Percentiles rank a stretch among this genome's conserved stretches.
Conservation (phyloP, 2,329 filamentous ascomycete genomes). For the Aspergillus costaricaensis region DNA sequence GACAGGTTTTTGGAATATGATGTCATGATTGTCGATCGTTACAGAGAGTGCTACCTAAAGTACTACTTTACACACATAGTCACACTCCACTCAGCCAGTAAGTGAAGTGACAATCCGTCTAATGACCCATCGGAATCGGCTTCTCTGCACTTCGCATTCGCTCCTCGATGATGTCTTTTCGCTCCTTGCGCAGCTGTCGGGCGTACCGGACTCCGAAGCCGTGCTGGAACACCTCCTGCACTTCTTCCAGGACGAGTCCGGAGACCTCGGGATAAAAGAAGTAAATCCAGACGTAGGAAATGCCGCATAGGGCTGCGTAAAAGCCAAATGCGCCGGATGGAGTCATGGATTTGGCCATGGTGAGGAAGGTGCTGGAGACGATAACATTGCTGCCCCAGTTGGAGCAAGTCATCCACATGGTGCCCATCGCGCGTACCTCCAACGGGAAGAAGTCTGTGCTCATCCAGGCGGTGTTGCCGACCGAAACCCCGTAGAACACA, state of each 20-base stretch:
- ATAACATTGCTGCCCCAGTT: conserved; percentile 54
- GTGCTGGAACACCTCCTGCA: conserved; percentile 54
- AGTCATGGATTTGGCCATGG: conserved; percentile 53
- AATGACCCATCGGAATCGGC: conserved; percentile 8
- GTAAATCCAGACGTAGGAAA: conserved; percentile 39
- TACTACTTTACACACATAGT: no score
- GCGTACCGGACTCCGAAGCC: conserved; percentile 52
- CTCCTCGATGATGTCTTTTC: conserved; percentile 31
- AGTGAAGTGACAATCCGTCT: background rate
- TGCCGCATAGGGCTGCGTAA: conserved; percentile 53
- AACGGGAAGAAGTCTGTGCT: conserved; percentile 53
- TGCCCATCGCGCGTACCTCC: conserved; percentile 52
- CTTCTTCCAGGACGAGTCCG: conserved; percentile 26
- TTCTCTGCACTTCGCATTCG: conserved; percentile 18
- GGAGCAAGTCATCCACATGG: conserved; percentile 53
- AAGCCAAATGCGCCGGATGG: conserved; percentile 56
- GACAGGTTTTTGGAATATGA: background rate
- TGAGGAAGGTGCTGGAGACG: conserved; percentile 53
- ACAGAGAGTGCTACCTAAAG: background rate
- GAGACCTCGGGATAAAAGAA: conserved; percentile 31
- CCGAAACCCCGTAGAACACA: conserved; percentile 49
- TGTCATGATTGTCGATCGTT: background rate
- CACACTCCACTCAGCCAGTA: background rate
- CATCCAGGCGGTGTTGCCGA: conserved; percentile 54
- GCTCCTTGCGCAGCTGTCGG: conserved; percentile 42